A percentile compares a stretch with the other conserved stretches of the same genome.
Evolutionary conservation across 78 protist species (phyloP).

Genomic region (Protostelium mycophagum): DNA sequence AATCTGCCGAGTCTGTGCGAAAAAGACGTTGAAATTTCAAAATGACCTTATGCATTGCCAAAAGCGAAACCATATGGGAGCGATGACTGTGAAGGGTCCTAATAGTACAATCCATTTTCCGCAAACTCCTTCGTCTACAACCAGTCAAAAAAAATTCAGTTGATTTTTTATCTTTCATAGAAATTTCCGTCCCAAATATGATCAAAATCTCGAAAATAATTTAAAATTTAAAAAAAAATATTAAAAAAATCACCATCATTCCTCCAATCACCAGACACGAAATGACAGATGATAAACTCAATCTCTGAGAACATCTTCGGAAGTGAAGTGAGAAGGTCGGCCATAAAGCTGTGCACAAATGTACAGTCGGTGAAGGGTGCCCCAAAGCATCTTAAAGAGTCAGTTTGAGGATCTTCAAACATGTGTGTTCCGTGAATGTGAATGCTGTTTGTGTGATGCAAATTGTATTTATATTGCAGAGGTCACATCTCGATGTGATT

Average conservation of each 20-base stretch:
- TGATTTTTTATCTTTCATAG: too few species aligned
- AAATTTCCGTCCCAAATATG: too few species aligned
- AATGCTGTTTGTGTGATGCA: not conserved
- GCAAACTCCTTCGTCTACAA: not conserved
- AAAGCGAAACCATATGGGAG: not conserved
- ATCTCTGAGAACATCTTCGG: not conserved
- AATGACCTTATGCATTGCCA: not conserved
- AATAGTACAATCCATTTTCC: not conserved
- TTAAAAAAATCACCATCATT: not conserved
- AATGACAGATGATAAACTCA: not conserved
- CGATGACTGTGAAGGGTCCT: not conserved
- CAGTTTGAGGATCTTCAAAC: not conserved
- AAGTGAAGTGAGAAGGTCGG: not conserved
- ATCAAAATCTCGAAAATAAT: not conserved
- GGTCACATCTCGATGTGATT: too few species aligned
- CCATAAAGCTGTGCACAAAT: not conserved
- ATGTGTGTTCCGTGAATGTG: not conserved
- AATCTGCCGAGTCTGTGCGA: too few species aligned
- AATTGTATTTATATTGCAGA: too few species aligned
- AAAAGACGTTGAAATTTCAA: not conserved
- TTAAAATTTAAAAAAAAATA: too few species aligned
- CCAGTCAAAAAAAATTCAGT: too few species aligned
- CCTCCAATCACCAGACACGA: not conserved
- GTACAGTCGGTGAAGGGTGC: not conserved
- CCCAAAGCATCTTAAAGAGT: not conserved